phyloP scores from a whole-genome alignment of 78 protist genomes.

The Dictyostelium firmibasis region DNA sequence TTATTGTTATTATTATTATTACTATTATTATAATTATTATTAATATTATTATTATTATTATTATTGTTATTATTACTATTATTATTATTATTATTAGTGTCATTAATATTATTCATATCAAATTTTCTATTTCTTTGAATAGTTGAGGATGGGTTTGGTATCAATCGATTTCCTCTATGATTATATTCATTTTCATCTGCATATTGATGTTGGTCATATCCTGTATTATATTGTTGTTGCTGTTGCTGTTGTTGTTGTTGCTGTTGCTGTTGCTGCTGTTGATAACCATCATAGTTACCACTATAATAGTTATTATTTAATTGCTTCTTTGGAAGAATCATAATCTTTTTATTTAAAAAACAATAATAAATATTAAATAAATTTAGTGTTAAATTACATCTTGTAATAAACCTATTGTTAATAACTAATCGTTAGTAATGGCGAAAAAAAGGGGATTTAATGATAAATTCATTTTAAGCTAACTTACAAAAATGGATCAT shows the following conservation, averaged over 20 bases:
- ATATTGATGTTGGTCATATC: not conserved
- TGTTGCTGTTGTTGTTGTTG: not conserved
- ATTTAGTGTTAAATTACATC: not conserved
- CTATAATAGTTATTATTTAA: not conserved
- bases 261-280: not conserved
- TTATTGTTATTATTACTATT: too few relatives aligned
- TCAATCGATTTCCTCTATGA: not conserved
- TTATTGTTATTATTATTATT: too few relatives aligned
- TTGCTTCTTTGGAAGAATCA: slow-evolving; percentile 18
- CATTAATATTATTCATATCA: not conserved
- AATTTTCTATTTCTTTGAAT: not conserved
- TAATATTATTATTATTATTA: too few relatives aligned
- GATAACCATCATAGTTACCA: not conserved
- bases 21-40: too few relatives aligned
- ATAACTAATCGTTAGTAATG: not conserved
- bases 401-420: not conserved
- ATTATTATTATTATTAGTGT: too few relatives aligned
- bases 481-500: slow-evolving; percentile 27
- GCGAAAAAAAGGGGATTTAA: too few relatives aligned
- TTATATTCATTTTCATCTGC: not conserved
- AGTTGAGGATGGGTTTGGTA: not conserved
- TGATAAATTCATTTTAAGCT: too few relatives aligned
- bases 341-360: not conserved
- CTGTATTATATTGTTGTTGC: not conserved
- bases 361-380: slow-evolving; percentile 27